These are phyloP conservation scores for Arthrobotrys conoides DNA, from an alignment of 2,329 filamentous ascomycete species.

Conservation along the genomic window DNA sequence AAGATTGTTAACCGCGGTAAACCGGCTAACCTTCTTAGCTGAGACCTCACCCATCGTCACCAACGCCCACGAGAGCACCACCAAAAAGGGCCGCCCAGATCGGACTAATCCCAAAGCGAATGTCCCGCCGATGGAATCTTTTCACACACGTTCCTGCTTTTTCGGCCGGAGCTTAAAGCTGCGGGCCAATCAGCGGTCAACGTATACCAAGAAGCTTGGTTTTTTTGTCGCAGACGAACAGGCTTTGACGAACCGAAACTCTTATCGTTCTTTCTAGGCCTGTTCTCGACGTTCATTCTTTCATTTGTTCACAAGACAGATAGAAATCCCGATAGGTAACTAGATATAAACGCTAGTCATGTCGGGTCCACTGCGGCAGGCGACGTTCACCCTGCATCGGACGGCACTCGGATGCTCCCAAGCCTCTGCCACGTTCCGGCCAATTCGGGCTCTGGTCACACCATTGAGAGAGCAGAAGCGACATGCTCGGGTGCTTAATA, in stretches of 20 bases:
- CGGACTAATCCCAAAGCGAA: constrained; percentile 15
- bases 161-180: constrained; percentile 35
- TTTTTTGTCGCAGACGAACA: constrained; percentile 6
- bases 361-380: constrained; percentile 48
- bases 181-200: background rate
- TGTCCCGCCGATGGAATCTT: constrained; percentile 26
- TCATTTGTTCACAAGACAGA: background rate
- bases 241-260: background rate
- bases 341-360: constrained; percentile 10
- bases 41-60: constrained; percentile 6
- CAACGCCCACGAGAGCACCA: background rate
- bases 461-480: constrained; percentile 74
- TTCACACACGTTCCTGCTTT: constrained; percentile 16
- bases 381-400: constrained; percentile 34
- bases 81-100: background rate
- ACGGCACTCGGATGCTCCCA: constrained; percentile 39
- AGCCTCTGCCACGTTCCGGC: constrained; percentile 40
- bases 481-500: constrained; percentile 92
- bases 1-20: constrained; percentile 52
- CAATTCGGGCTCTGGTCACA: background rate
- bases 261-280: background rate
- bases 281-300: background rate
- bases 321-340: background rate
- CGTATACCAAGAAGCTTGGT: background rate
- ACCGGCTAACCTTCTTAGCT: constrained; percentile 43